Conservation (phyloP, 2,329 filamentous ascomycete species). For the Madurella fahalii region DNA sequence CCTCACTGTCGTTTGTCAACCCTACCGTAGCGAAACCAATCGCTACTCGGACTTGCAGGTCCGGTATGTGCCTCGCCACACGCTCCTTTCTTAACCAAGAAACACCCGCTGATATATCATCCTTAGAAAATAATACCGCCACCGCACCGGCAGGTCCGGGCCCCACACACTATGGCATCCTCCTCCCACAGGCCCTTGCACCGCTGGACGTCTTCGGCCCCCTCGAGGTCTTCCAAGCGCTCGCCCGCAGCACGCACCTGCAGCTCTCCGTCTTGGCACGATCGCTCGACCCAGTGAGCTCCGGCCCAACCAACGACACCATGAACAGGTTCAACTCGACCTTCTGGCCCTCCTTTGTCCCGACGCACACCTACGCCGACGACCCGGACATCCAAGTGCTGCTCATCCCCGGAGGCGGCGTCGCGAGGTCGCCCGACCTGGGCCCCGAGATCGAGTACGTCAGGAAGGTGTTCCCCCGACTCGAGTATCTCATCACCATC, state of each 20-base stretch:
- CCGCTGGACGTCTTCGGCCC: constrained; percentile 44
- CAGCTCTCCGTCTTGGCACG: constrained; percentile 40
- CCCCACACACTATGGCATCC: constrained; percentile 35
- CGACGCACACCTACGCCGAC: constrained; percentile 50
- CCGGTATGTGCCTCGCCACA: not conserved
- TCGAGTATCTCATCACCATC: constrained; percentile 58
- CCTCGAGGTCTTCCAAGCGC: constrained; percentile 42
- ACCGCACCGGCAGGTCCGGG: not conserved
- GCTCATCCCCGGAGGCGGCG: constrained; percentile 61
- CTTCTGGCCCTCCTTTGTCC: constrained; percentile 35
- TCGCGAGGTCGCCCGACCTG: constrained; percentile 37
- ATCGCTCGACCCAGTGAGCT: constrained; percentile 40
- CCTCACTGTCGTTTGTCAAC: not conserved
- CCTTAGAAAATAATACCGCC: not conserved
- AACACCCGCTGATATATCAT: not conserved
- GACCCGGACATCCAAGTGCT: constrained; percentile 58
- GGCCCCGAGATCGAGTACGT: constrained; percentile 44
- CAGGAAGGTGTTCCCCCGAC: constrained; percentile 38
- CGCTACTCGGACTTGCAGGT: not conserved
- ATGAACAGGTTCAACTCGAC: constrained; percentile 34
- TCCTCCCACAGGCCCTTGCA: constrained; percentile 44
- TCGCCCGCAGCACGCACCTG: constrained; percentile 35
- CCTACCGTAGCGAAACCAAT: not conserved
- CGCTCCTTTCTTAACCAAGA: not conserved
- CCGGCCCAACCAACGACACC: constrained; percentile 24